Evolutionary conservation across 441 rosid species (phyloP), one percentile per base, ranked within the genome.

Genomic region (Croton laevigatus): DNA sequence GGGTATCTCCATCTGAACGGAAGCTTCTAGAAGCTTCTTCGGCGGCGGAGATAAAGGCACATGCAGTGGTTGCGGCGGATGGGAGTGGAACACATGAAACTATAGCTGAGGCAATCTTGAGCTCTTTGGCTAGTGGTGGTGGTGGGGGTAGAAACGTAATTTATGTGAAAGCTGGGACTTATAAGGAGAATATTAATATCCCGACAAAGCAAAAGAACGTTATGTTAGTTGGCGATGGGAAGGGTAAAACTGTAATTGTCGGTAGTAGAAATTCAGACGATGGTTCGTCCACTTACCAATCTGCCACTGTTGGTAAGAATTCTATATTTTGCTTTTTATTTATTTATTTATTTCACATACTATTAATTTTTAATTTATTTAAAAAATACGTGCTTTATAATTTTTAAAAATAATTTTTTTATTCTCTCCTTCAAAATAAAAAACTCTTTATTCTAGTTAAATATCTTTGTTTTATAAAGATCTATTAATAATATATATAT

Each of bases 141-240:
- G 71, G 72, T 55, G 74, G 8, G 90, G 98, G 40, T 82, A 88
- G 77, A 85, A 70, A 81, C 75, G 83, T 93, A 78, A 85, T 93
- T 46, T 91, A 87, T 27, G 75, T 91, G 58, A 82, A 80, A 3
- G 80, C 85, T 0, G 98, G 97, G 23, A 84, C 89, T 23, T 93
- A 91, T 59, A 75, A 86, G 23, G 98, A 93, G 79, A 84, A 86
- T 36, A 65, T 93, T 2, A 72, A 84, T 38, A 73, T 93, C 58
- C 71, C 85, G 1, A 86, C 84, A 75, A 87, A 69, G 44, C 87
- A 87, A 75, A 79, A 75, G 20, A 84, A 87, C 68, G 73, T 93
- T 3, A 85, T 93, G 92, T 83, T 93, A 72, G 75, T 91, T 3
- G 97, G 98, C 3, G 98, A 91, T 3, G 98, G 98, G 22, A 91